phyloP scores from a whole-genome alignment of 2,329 filamentous ascomycete species.

The Cordyceps fumosorosea region DNA sequence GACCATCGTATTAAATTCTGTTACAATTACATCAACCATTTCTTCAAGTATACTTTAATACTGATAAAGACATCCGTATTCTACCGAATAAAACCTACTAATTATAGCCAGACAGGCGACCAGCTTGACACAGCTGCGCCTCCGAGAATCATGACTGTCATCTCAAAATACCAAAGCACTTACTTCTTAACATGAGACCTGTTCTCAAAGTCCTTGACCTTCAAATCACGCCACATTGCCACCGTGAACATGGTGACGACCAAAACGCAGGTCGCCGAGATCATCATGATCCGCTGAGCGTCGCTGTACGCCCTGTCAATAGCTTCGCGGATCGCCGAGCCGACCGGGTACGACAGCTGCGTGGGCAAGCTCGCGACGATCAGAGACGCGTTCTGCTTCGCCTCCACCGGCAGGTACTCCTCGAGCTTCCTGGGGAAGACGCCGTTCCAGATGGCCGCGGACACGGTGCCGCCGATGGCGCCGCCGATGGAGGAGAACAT shows the following conservation, averaged over 20 bases:
- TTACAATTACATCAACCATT: no score
- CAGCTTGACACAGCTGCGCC: no score
- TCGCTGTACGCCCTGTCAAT: conserved; percentile 2
- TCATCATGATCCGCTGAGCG: conserved; percentile 7
- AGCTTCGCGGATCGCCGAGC: neutral
- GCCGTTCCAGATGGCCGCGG: conserved; percentile 6
- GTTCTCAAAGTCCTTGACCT: conserved; percentile 4
- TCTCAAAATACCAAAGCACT: neutral
- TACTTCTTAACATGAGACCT: neutral
- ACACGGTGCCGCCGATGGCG: conserved; percentile 2
- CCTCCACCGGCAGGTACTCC: neutral
- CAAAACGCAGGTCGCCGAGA: neutral
- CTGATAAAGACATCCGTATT: no score
- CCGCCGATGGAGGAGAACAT: conserved; percentile 2
- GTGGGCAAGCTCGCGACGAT: neutral
- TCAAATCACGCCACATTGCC: conserved; percentile 3
- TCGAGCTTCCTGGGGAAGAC: neutral
- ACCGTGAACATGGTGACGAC: neutral
- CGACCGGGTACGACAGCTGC: neutral
- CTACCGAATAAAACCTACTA: neutral
- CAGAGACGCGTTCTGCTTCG: neutral
- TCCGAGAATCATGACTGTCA: no score
- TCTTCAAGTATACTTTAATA: no score
- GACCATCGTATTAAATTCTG: no score
- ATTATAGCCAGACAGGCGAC: neutral